Conservation (phyloP, 1,139 yeast species). For the Blastobotrys ciferrii region DNA sequence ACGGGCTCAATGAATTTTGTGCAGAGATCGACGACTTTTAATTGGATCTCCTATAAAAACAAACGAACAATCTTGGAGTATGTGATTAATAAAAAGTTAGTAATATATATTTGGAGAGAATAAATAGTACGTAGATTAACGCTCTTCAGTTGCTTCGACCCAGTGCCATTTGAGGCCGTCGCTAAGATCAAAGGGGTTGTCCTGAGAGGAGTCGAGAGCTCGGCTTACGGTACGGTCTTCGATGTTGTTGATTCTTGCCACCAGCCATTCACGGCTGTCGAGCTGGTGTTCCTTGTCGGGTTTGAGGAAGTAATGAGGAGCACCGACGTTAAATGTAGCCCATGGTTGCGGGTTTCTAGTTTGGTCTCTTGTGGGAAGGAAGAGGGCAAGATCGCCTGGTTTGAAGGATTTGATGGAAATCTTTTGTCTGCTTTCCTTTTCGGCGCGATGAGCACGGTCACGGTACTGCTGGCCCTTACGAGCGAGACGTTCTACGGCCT, state of each 20-base stretch:
- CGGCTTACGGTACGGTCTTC: constrained; percentile 42
- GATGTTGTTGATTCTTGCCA: constrained; percentile 57
- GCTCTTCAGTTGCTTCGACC: constrained; percentile 30
- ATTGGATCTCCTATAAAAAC: no score
- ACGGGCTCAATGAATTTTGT: no score
- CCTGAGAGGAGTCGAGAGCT: constrained; percentile 28
- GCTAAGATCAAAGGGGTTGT: constrained; percentile 51
- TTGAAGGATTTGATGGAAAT: constrained; percentile 63
- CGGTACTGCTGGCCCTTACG: constrained; percentile 64
- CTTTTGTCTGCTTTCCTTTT: constrained; percentile 46
- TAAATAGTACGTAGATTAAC: not conserved
- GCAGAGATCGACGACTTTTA: no score
- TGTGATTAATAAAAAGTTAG: not conserved
- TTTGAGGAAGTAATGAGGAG: constrained; percentile 70
- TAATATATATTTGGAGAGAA: constrained; percentile 2
- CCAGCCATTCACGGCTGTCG: constrained; percentile 62
- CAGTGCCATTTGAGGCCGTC: constrained; percentile 42
- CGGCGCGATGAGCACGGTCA: constrained; percentile 38
- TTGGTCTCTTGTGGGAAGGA: constrained; percentile 70
- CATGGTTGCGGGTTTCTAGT: constrained; percentile 55
- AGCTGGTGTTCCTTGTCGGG: constrained; percentile 37
- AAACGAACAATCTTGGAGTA: not conserved
- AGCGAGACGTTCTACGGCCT: constrained; percentile 90
- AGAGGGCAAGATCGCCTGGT: constrained; percentile 72
- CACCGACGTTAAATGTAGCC: constrained; percentile 84